Evolutionary conservation across 2,329 filamentous ascomycete species (phyloP), one percentile per base, ranked within the genome.

Genomic region (Biscogniauxia mediterranea): DNA sequence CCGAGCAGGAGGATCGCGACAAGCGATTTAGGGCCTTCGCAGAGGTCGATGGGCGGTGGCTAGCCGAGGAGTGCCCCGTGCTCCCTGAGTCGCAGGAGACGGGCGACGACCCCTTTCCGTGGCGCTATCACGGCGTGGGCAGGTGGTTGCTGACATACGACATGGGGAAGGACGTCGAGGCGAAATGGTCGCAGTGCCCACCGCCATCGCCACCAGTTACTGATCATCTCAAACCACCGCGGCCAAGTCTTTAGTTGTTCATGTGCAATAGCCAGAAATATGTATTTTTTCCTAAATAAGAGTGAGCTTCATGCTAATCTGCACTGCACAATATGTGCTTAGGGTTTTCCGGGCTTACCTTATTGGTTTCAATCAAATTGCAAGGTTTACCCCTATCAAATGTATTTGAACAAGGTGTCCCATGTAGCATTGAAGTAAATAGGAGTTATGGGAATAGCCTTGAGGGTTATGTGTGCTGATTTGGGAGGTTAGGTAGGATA

Each of bases 1-100:
- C 75, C 0, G 82, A 84, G 61, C 86, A 88, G 70, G 65, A 77
- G 57, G 79, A 83, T 55, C 76, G 85, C 0, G 85, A 88, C 20
- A 61, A 65, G 28, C 70, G 63, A 52, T 73, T 78, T 51, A 69
- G 67, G 52, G 50, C 58, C 5, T 78, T 74, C 54, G 73, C 70
- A 7, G 61, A 71, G 9, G 56, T 71, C 32, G 76, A 77, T 19
- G 57, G 61, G n/a, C 52, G 69, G 38, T 76, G 75, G 73, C 42
- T 75, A 26, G 60, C 59, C 4, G 61, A 66, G 21, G 55, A 65
- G 49, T 26, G 55, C 5, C 58, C 28, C 28, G 28, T 32, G 28
- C 28, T 32, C 28, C 28, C 28, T 6, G 28, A 32, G 57, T 46
- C 57, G 57, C 52, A 64, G 59, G 75, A 77, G 57, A 76, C 76